Base-by-base conservation (phyloP, 371 early-diverging fungal genomes). In the Phascolomyces articulosus region DNA sequence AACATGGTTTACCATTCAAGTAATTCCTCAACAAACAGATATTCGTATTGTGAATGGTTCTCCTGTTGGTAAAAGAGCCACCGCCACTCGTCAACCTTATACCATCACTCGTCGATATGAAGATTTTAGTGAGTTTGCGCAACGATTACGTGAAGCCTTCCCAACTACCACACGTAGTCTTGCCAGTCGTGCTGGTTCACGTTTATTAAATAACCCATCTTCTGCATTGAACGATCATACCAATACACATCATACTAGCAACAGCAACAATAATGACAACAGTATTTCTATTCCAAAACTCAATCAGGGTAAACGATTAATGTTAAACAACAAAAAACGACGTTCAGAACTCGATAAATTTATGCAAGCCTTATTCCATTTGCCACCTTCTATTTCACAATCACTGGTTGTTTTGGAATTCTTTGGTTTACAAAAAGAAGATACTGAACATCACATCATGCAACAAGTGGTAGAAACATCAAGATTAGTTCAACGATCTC, bases 81-180 rank as follows among this genome's bases (percentile, higher is more conserved):
- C 63, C 11, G 26, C 60, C 3, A 15, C 56, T 20, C 65, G 72
- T 13, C 62, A 65, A 6, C 57, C 67, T 9, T 73, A 73, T 28
- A 73, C 65, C n/a, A 69, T 73, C n/a, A 29, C 65, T 28, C 73
- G 73, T 20, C 69, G 69, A 7, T 73, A 73, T 34, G 69, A 73
- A 40, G 73, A 73, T 34, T 73, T 66, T 51, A 34, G 57, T 3
- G 67, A 64, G 47, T 69, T 73, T 34, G 58, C 64, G 15, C 67
- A 67, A 26, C 61, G 51, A 7, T 58, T 73, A 16, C 62, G 64
- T 20, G 69, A 73, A 15, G 64, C 57, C n/a, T 64, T 62, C 54
- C 60, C 64, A 40, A 15, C 57, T 8, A 26, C 61, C 47, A 48
- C 56, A 16, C 53, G 40, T 8, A 59, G 28, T n/a, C 60, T 59